Conservation (phyloP, 1,139 yeast species). For the Saccharomyces hybrid region DNA sequence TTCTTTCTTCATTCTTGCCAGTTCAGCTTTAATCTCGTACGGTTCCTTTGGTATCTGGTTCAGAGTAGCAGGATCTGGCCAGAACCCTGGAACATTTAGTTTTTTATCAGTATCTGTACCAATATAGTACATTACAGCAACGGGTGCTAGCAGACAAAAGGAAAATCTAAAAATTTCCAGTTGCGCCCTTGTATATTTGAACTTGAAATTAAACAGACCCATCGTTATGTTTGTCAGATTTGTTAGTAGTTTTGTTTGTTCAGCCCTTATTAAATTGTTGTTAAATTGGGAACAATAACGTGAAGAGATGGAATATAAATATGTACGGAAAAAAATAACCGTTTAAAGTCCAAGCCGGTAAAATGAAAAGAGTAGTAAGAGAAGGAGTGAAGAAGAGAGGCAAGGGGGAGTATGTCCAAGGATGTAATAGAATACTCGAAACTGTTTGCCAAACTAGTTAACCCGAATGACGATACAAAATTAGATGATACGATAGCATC, state of each 20-base stretch:
- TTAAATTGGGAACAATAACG: not conserved
- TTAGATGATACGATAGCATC: constrained; percentile 26
- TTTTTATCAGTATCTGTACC: constrained; percentile 85
- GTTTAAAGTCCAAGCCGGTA: not conserved
- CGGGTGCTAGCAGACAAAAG: constrained; percentile 78
- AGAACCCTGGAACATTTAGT: constrained; percentile 87
- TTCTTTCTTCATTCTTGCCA: constrained; percentile 75
- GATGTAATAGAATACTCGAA: constrained; percentile 19
- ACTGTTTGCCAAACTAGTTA: constrained; percentile 19
- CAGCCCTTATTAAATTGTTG: not conserved
- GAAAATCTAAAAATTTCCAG: constrained; percentile 73
- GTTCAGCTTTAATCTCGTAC: constrained; percentile 82
- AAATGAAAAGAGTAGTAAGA: not conserved
- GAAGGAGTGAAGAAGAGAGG: constrained; percentile 1
- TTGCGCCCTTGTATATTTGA: constrained; percentile 44
- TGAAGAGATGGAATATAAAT: not conserved
- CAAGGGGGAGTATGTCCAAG: not conserved
- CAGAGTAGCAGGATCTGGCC: constrained; percentile 93
- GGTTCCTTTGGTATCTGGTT: constrained; percentile 90
- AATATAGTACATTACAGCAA: constrained; percentile 82
- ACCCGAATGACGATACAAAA: constrained; percentile 11
- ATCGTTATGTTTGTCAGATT: constrained; percentile 4
- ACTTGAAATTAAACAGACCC: constrained; percentile 8
- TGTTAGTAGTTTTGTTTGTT: not conserved
- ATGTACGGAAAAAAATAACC: not conserved